Conservation (phyloP, 768 basidiomycete species). For the Cystobasidiopsis lactophilus region DNA sequence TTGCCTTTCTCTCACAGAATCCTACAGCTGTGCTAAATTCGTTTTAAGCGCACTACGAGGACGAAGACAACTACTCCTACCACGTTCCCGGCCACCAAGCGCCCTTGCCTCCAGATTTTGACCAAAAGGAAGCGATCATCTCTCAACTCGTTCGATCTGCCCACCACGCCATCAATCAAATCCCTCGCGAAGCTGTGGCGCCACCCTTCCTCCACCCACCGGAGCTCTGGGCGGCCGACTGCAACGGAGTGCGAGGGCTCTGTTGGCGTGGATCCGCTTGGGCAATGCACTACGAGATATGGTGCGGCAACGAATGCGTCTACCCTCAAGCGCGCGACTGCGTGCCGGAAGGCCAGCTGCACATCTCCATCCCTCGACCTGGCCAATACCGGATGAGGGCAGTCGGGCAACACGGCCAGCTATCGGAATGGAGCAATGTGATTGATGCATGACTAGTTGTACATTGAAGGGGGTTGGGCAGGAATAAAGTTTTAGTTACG, state of each 20-base stretch:
- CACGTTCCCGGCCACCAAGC: conserved; percentile 8
- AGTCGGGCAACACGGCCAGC: too few relatives aligned
- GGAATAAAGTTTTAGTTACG: too few relatives aligned
- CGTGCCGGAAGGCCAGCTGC: conserved; percentile 1
- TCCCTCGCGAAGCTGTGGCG: background rate
- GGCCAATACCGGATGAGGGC: too few relatives aligned
- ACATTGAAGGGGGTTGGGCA: too few relatives aligned
- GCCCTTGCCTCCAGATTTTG: conserved; percentile 3
- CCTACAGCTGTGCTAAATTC: background rate
- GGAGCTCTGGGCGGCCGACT: background rate
- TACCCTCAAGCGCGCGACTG: background rate
- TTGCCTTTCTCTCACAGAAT: conserved; percentile 8
- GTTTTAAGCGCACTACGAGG: conserved; percentile 3
- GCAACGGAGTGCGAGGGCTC: background rate
- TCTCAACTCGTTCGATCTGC: conserved; percentile 4
- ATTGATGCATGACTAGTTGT: too few relatives aligned
- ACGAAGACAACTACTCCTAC: conserved; percentile 8
- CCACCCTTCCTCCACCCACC: background rate
- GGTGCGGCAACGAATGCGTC: conserved; percentile 3
- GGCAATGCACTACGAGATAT: conserved; percentile 11
- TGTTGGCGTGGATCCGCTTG: conserved; percentile 11
- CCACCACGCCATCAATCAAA: background rate
- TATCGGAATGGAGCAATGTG: too few relatives aligned
- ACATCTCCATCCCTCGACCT: background rate
- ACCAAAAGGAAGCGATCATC: conserved; percentile 4